Conservation (phyloP, 1,139 yeast genomes). For the Candida freyschussii region DNA sequence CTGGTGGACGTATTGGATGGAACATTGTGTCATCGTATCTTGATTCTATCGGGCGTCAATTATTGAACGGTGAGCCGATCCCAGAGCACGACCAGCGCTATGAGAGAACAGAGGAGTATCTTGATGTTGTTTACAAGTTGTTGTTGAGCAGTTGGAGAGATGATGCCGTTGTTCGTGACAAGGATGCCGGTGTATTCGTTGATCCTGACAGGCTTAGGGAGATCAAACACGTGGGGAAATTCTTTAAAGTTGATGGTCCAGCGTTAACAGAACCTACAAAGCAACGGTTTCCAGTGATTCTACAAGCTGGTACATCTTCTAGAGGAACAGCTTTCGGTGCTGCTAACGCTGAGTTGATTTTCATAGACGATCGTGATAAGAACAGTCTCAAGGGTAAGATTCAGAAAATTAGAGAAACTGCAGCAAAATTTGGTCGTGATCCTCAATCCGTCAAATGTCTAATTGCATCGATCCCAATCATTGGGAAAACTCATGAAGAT, state of each 20-base stretch:
- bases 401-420: conserved; percentile 22
- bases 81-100: conserved; percentile 37
- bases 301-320: conserved; percentile 30
- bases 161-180: conserved; percentile 34
- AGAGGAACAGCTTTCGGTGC: conserved; percentile 37
- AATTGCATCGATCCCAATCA: conserved; percentile 23
- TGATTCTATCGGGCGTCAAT: conserved; percentile 36
- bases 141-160: conserved; percentile 40
- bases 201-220: conserved; percentile 35
- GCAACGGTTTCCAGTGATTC: conserved; percentile 14
- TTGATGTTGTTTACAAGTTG: conserved; percentile 35
- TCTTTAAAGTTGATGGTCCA: conserved; percentile 38
- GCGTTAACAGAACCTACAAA: conserved; percentile 35
- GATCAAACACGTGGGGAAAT: conserved; percentile 34
- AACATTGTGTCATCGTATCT: conserved; percentile 38
- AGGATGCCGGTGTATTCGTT: conserved; percentile 31
- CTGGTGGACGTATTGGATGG: conserved; percentile 42
- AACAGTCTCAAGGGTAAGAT: background rate
- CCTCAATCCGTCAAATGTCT: conserved; percentile 27
- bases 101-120: conserved; percentile 35
- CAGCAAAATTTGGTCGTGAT: conserved; percentile 24
- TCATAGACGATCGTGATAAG: conserved; percentile 26
- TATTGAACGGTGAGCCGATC: conserved; percentile 32
- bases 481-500: conserved; percentile 29
- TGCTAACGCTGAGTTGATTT: conserved; percentile 39